These are phyloP conservation scores for Alternaria alternata DNA, from an alignment of 2,329 filamentous ascomycete species.

Conservation along the genomic window DNA sequence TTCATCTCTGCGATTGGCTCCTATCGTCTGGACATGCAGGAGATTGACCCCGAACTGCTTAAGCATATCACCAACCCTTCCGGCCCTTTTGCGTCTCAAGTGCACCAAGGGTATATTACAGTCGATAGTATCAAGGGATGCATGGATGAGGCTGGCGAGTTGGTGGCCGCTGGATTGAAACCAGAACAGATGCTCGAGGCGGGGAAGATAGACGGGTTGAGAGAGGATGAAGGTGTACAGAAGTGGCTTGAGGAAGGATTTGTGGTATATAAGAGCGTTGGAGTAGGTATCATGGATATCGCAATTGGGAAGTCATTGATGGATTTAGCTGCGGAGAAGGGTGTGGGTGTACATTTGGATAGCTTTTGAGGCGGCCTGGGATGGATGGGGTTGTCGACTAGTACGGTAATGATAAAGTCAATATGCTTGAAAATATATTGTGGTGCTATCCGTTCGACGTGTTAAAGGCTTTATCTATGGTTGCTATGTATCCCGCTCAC, in stretches of 20 bases:
- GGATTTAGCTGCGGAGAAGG: slow-evolving; percentile 23
- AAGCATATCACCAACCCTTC: slow-evolving; percentile 19
- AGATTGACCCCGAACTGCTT: slow-evolving; percentile 57
- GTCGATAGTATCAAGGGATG: slow-evolving; percentile 52
- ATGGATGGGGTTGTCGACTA: fast-evolving
- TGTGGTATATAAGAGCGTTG: slow-evolving; percentile 61
- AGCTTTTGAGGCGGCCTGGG: slow-evolving; percentile 14
- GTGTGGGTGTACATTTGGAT: slow-evolving; percentile 18
- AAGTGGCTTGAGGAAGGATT: slow-evolving; percentile 46
- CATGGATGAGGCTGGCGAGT: slow-evolving; percentile 57
- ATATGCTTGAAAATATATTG: too few relatives aligned
- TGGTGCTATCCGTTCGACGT: neutral
- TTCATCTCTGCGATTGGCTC: slow-evolving; percentile 43
- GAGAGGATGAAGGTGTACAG: neutral
- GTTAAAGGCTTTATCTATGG: neutral
- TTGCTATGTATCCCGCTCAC: neutral
- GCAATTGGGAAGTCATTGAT: slow-evolving; percentile 48
- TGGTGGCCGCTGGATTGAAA: slow-evolving; percentile 52
- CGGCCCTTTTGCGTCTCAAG: slow-evolving; percentile 1
- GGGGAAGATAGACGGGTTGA: slow-evolving; percentile 10
- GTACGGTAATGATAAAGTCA: too few relatives aligned
- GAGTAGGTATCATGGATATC: slow-evolving; percentile 61
- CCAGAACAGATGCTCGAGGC: slow-evolving; percentile 23
- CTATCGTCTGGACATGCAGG: slow-evolving; percentile 55
- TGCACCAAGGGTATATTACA: slow-evolving; percentile 19